Conservation (phyloP, 768 basidiomycete species). For the Favolaschia claudopus region DNA sequence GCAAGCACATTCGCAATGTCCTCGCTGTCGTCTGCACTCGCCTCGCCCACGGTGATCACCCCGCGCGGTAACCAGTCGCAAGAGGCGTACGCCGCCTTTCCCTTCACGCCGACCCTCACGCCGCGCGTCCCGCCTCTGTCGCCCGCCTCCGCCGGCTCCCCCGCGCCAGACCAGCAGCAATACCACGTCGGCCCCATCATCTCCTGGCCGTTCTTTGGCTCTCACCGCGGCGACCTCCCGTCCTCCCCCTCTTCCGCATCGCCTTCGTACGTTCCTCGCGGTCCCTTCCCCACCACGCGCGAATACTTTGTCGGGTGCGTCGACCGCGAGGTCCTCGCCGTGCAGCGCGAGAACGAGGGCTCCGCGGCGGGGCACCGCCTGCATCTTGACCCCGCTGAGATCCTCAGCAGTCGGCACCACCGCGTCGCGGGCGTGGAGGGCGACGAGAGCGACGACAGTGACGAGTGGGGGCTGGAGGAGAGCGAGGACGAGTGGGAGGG, state of each 20-base stretch:
- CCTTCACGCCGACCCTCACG: constrained; percentile 51
- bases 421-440: constrained; percentile 70
- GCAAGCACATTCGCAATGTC: constrained; percentile 35
- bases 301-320: constrained; percentile 73
- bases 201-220: constrained; percentile 92
- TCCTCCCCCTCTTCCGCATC: too few relatives aligned
- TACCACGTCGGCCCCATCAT: constrained; percentile 82
- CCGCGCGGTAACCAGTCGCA: constrained; percentile 57
- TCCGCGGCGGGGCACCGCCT: constrained; percentile 76
- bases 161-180: constrained; percentile 41
- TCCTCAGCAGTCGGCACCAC: constrained; percentile 75
- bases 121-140: constrained; percentile 41
- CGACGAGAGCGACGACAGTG: constrained; percentile 78
- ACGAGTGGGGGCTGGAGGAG: constrained; percentile 80
- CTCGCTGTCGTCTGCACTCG: constrained; percentile 35
- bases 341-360: constrained; percentile 80
- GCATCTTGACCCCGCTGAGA: constrained; percentile 84
- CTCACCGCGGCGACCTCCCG: constrained; percentile 80
- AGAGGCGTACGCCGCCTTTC: constrained; percentile 62
- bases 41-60: constrained; percentile 36
- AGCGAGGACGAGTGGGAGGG: constrained; percentile 85
- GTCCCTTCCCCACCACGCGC: constrained; percentile 71
- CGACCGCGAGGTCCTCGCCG: constrained; percentile 75
- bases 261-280: constrained; percentile 85
- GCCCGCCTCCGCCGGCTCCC: constrained; percentile 29